phyloP scores from a whole-genome alignment of 129 eudicot species.

The Heracleum sosnowskyi region DNA sequence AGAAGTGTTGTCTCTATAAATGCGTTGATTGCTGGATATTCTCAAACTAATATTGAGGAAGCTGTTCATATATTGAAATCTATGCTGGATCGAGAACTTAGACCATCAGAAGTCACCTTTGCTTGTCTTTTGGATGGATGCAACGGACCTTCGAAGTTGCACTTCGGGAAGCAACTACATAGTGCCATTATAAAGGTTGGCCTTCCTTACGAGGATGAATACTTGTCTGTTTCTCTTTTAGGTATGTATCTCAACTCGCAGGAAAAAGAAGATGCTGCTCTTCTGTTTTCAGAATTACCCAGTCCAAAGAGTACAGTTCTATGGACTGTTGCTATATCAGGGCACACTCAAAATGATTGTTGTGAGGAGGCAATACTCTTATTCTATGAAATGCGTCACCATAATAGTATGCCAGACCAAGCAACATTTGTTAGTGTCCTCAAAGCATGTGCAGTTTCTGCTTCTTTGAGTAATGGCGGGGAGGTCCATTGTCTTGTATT shows the following conservation, averaged over 20 bases:
- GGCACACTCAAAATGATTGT: constrained; percentile 49
- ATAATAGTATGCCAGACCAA: constrained; percentile 73
- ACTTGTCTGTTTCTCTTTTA: constrained; percentile 63
- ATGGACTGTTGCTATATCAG: constrained; percentile 83
- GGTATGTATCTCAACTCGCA: constrained; percentile 57
- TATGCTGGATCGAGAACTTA: constrained; percentile 43
- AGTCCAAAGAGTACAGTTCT: constrained; percentile 52
- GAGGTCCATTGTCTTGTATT: constrained; percentile 64
- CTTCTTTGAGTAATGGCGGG: constrained; percentile 61
- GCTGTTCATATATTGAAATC: constrained; percentile 41
- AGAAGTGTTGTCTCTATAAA: constrained; percentile 60
- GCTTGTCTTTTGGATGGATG: constrained; percentile 73
- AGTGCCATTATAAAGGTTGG: constrained; percentile 48
- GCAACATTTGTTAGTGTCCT: constrained; percentile 80
- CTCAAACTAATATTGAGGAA: constrained; percentile 28
- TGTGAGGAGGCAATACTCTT: constrained; percentile 50
- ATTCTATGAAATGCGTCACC: constrained; percentile 64
- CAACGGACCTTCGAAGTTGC: constrained; percentile 24
- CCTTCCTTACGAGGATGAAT: constrained; percentile 40
- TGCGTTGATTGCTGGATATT: constrained; percentile 73
- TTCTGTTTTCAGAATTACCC: constrained; percentile 53
- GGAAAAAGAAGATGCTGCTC: constrained; percentile 34
- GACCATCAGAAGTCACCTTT: constrained; percentile 78
- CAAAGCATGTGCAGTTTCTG: constrained; percentile 64
- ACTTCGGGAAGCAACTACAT: constrained; percentile 78